phyloP scores from a whole-genome alignment of 2,329 filamentous ascomycete genomes.

The Aspergillus hortae region DNA sequence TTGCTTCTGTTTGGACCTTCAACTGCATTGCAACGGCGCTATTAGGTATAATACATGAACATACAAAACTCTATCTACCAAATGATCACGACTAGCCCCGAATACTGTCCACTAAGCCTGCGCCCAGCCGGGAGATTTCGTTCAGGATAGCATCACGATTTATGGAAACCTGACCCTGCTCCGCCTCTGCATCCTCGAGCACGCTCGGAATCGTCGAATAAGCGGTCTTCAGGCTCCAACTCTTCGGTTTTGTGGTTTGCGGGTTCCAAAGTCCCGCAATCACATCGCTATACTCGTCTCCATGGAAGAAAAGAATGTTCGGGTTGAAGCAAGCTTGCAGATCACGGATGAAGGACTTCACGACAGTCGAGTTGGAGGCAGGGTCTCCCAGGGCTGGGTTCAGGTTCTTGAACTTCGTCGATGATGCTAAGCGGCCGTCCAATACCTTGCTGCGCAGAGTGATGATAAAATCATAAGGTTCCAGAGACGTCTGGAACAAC shows the following conservation, averaged over 20 bases:
- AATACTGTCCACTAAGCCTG: conserved; percentile 65
- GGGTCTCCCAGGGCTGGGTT: conserved; percentile 46
- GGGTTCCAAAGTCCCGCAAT: conserved; percentile 68
- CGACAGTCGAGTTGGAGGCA: conserved; percentile 57
- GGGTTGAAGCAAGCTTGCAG: conserved; percentile 64
- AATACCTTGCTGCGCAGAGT: conserved; percentile 59
- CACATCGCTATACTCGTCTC: conserved; percentile 54
- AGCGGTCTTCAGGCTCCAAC: conserved; percentile 35
- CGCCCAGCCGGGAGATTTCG: conserved; percentile 48
- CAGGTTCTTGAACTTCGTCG: conserved; percentile 71
- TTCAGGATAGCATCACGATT: conserved; percentile 42
- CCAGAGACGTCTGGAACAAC: conserved; percentile 69
- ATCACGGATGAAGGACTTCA: conserved; percentile 63
- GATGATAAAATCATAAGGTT: conserved; percentile 84
- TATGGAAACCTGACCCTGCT: conserved; percentile 26
- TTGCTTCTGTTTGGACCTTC: neutral
- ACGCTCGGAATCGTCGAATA: conserved; percentile 33
- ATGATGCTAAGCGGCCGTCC: conserved; percentile 35
- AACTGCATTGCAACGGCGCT: conserved; percentile 31
- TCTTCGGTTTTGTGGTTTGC: conserved; percentile 25
- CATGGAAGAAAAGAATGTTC: conserved; percentile 75
- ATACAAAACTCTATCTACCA: conserved; percentile 13
- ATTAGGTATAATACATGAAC: conserved; percentile 14
- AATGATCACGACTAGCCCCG: conserved; percentile 39
- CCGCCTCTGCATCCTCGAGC: conserved; percentile 8